Base-by-base conservation (phyloP, 495 filamentous ascomycete species). In the Tuber aestivum region DNA sequence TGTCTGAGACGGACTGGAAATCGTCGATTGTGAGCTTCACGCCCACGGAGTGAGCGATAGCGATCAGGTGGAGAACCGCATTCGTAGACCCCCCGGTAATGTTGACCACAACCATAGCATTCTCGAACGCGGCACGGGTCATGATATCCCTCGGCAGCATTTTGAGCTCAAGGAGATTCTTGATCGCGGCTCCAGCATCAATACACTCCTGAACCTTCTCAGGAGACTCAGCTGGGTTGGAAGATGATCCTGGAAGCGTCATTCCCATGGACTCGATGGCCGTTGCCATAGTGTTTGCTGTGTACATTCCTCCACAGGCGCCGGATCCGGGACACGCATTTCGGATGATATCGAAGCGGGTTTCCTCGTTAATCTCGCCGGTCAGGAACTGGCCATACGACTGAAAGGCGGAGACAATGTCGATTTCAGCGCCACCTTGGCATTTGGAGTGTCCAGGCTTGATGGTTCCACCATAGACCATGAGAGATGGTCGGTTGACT, bases 271-370 rank as follows among this genome's bases (percentile, higher is more conserved):
- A 89, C 85, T 99, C 95, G 78, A 97, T 96, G n/a, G 94, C 94
- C 8, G 91, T 91, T 69, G 95, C 95, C 94, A 99, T 97, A 71
- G 95, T 99, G 87, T 99, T 99, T 73, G 95, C 95, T 27, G 95
- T 99, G 87, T 99, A 99, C 95, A 99, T 99, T 76, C 95, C 95
- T 82, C 95, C 95, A 83, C 95, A 99, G 32, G 96, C 95, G 76
- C 95, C 95, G 76, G 91, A 87, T 69, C 95, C 95, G 61, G 95
- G 95, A 84, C 95, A 97, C 45, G 95, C 95, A 84, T 98, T 87
- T 74, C 95, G 89, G 83, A 97, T 97, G 83, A 98, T 95, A 84
- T 99, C 95, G 82, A 92, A 95, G 40, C 95, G 90, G 84, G 93
- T 87, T 80, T 94, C 91, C 87, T 99, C 95, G 80, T 87, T 90